Evolutionary conservation across 2,329 filamentous ascomycete species (phyloP).

Genomic region (Trichoderma sp.): DNA sequence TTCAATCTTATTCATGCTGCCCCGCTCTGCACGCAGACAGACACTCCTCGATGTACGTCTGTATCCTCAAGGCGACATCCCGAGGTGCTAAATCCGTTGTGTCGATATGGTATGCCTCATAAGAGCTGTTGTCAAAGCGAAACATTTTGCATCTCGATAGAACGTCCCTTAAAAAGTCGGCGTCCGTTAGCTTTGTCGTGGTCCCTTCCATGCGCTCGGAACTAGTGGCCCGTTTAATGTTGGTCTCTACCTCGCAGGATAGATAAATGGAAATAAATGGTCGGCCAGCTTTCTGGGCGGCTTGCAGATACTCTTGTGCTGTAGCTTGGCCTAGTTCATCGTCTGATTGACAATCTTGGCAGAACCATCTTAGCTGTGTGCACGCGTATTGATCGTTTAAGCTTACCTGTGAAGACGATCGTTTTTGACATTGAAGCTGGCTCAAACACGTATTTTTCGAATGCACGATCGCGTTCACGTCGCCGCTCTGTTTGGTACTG

Average conservation of each 20-base stretch:
- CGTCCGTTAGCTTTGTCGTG: neutral
- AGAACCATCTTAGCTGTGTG: neutral
- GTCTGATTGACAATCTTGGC: conserved; percentile 2
- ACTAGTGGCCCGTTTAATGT: neutral
- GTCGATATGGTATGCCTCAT: neutral
- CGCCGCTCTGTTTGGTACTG: neutral
- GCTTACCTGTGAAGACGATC: neutral
- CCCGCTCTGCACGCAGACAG: neutral
- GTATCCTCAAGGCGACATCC: neutral
- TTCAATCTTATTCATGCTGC: neutral
- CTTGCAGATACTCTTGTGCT: neutral
- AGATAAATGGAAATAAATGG: conserved; percentile 1
- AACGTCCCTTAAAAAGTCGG: neutral
- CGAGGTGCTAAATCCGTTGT: neutral
- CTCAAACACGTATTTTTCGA: neutral
- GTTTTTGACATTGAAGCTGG: neutral
- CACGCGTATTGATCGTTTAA: neutral
- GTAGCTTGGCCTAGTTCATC: neutral
- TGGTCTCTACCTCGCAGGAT: neutral
- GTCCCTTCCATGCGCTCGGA: neutral
- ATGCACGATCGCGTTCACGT: neutral
- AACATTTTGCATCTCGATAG: neutral
- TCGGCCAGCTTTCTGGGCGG: neutral
- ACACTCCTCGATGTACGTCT: neutral
- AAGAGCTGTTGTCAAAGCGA: neutral